These are phyloP conservation scores for Leccinum uliginosum DNA, from an alignment of 768 basidiomycete species.

Conservation along the genomic window DNA sequence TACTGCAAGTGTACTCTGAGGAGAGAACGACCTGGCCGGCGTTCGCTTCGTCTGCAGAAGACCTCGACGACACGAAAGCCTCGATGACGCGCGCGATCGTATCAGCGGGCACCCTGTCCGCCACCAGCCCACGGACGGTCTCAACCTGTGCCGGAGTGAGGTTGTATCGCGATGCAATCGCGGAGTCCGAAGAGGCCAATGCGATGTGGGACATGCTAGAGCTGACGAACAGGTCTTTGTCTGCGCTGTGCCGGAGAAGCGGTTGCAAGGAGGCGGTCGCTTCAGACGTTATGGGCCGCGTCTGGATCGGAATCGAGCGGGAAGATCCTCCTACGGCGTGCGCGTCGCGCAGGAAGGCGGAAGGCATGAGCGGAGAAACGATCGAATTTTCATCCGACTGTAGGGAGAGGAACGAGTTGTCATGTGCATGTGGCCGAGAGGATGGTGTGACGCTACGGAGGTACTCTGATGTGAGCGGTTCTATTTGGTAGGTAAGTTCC, in stretches of 20 bases:
- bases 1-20: slow-evolving; percentile 1
- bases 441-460: background rate
- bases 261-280: slow-evolving; percentile 1
- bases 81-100: slow-evolving; percentile 16
- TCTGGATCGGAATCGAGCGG: background rate
- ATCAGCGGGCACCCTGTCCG: slow-evolving; percentile 12
- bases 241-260: background rate
- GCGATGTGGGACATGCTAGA: background rate
- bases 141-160: slow-evolving; percentile 13
- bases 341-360: slow-evolving; percentile 11
- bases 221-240: background rate
- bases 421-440: background rate
- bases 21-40: background rate
- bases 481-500: background rate
- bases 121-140: slow-evolving; percentile 9
- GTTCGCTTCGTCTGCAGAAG: background rate
- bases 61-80: background rate
- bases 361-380: slow-evolving; percentile 5
- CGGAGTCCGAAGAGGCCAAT: background rate
- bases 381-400: background rate
- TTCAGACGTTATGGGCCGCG: background rate
- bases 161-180: background rate
- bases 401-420: background rate
- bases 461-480: slow-evolving; percentile 3
- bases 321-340: background rate